phyloP scores from a whole-genome alignment of 768 basidiomycete species.

The Porpolomopsis calyptriformis region DNA sequence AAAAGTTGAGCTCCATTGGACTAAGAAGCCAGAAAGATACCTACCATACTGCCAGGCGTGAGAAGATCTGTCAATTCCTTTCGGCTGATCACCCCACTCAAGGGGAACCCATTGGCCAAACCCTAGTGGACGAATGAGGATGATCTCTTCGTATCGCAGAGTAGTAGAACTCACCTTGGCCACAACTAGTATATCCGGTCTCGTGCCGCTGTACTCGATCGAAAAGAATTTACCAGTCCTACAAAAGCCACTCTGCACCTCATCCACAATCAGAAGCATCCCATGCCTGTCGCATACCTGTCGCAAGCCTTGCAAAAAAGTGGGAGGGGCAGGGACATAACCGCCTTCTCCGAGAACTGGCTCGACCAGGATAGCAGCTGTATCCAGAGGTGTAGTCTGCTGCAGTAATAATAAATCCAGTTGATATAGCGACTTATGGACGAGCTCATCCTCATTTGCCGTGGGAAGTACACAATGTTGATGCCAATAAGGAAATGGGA shows the following conservation, averaged over 20 bases:
- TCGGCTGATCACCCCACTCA: constrained; percentile 74
- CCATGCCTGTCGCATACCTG: constrained; percentile 79
- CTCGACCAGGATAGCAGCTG: constrained; percentile 89
- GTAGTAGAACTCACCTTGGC: constrained; percentile 53
- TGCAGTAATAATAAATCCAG: constrained; percentile 68
- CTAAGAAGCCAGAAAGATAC: constrained; percentile 8
- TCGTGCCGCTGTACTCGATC: constrained; percentile 75
- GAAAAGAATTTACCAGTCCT: constrained; percentile 76
- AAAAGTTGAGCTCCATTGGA: not conserved
- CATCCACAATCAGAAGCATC: constrained; percentile 77
- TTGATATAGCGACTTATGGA: constrained; percentile 62
- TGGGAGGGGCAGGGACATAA: constrained; percentile 78
- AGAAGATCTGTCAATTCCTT: constrained; percentile 75
- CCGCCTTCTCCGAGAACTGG: constrained; percentile 94
- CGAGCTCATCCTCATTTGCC: constrained; percentile 47
- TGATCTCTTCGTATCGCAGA: not conserved
- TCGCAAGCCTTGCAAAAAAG: constrained; percentile 72
- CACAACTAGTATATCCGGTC: constrained; percentile 79
- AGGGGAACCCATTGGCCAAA: constrained; percentile 86
- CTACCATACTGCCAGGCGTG: constrained; percentile 69
- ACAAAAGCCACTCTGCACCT: constrained; percentile 86
- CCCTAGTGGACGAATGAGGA: constrained; percentile 32
- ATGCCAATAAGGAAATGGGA: constrained; percentile 92
- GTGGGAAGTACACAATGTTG: constrained; percentile 50
- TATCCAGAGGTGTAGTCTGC: constrained; percentile 74